Conservation (phyloP, 305 asterid species). For the Fraxinus xanthoxyloides region DNA sequence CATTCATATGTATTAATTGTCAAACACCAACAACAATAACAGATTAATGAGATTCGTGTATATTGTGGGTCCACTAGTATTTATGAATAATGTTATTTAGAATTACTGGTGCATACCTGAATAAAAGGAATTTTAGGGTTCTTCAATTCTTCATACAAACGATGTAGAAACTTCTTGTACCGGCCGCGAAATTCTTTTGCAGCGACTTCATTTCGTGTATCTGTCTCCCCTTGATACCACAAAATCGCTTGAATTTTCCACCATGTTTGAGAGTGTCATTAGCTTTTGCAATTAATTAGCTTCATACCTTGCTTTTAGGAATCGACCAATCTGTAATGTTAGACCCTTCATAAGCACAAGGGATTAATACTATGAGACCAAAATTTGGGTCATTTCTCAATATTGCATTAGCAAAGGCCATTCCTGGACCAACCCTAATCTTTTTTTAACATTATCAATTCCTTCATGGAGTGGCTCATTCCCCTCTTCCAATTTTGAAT, state of each 20-base stretch:
- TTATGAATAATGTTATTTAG: no score
- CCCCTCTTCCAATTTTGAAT: conserved; percentile 29
- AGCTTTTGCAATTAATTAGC: conserved; percentile 20
- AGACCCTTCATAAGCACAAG: conserved; percentile 43
- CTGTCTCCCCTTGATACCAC: conserved; percentile 55
- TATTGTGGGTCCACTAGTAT: background rate
- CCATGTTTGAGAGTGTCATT: conserved; percentile 25
- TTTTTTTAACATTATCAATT: conserved; percentile 32
- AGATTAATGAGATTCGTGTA: background rate
- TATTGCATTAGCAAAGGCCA: conserved; percentile 45
- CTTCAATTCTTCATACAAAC: conserved; percentile 27
- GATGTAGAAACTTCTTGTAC: conserved; percentile 22
- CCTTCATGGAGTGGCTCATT: conserved; percentile 45
- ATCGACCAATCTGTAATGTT: conserved; percentile 32
- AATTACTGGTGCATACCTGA: conserved; percentile 22
- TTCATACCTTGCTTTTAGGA: background rate
- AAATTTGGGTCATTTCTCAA: conserved; percentile 19
- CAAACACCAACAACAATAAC: background rate
- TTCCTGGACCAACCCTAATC: conserved; percentile 47
- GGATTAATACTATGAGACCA: conserved; percentile 40
- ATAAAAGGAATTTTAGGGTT: conserved; percentile 26
- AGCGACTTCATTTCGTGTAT: conserved; percentile 16
- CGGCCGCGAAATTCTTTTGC: conserved; percentile 2
- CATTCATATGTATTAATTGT: conserved; percentile 1
- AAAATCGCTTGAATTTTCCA: conserved; percentile 35